These are phyloP conservation scores for Xylaria hypoxylon DNA, from an alignment of 2,329 filamentous ascomycete genomes.

Conservation along the genomic window DNA sequence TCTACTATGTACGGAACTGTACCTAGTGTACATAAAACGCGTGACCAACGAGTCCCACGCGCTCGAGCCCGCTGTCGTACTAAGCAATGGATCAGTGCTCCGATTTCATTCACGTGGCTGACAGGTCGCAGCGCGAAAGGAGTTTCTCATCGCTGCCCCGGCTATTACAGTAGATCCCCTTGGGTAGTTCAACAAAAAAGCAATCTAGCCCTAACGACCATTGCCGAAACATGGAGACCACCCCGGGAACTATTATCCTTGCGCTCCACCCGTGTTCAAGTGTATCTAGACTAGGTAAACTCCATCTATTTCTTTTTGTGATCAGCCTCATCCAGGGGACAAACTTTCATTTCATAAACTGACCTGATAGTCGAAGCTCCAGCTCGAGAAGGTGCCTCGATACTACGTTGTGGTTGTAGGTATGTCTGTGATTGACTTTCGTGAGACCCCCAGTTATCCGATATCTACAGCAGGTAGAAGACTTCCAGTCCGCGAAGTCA, in stretches of 20 bases:
- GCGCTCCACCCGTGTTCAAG: slow-evolving; percentile 16
- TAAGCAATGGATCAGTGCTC: slow-evolving; percentile 16
- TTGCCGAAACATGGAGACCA: slow-evolving; percentile 32
- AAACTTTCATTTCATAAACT: slow-evolving; percentile 30
- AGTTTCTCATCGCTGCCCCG: slow-evolving; percentile 11
- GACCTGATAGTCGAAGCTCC: slow-evolving; percentile 17
- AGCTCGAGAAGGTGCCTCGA: not conserved
- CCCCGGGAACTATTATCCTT: slow-evolving; percentile 22
- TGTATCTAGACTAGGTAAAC: slow-evolving; percentile 3
- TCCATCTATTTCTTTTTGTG: slow-evolving; percentile 34
- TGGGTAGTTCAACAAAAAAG: slow-evolving; percentile 29
- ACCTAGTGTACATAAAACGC: slow-evolving; percentile 5
- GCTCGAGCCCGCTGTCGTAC: slow-evolving; percentile 11
- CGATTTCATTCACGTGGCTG: slow-evolving; percentile 32
- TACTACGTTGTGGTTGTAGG: slow-evolving; percentile 16
- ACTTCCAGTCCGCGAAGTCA: slow-evolving; percentile 14
- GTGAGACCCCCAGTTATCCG: slow-evolving; percentile 29
- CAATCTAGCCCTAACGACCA: slow-evolving; percentile 33
- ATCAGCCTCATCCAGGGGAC: slow-evolving; percentile 33
- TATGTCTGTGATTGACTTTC: slow-evolving; percentile 19
- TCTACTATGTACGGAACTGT: not conserved
- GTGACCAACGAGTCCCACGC: slow-evolving; percentile 21
- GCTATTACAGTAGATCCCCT: slow-evolving; percentile 18
- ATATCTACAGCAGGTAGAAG: not conserved
- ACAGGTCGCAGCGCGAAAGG: slow-evolving; percentile 25